phyloP scores from a whole-genome alignment of 2,329 filamentous ascomycete species.

The Pseudogymnoascus sp. region DNA sequence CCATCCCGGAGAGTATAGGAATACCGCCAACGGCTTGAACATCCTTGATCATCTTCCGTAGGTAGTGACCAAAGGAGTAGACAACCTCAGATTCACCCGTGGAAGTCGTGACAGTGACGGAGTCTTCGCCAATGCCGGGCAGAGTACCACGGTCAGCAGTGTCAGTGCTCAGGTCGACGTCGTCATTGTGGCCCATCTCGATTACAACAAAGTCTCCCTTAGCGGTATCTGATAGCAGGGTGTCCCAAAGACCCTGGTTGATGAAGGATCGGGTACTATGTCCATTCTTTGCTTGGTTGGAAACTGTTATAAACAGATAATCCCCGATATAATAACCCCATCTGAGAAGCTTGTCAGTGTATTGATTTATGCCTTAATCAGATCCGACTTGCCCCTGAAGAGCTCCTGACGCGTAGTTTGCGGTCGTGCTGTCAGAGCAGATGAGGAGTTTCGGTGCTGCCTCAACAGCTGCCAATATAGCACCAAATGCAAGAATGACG shows the following conservation, averaged over 20 bases:
- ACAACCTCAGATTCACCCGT: constrained; percentile 18
- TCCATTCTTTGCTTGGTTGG: neutral
- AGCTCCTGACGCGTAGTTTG: neutral
- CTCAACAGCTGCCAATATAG: neutral
- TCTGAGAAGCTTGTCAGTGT: neutral
- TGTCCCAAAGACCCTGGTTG: neutral
- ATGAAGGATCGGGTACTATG: neutral
- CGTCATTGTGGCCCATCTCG: constrained; percentile 26
- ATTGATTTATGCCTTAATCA: neutral
- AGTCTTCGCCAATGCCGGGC: constrained; percentile 21
- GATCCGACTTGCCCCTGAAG: neutral
- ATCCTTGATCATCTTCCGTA: constrained; percentile 25
- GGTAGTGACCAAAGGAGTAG: constrained; percentile 24
- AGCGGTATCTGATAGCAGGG: constrained; percentile 13
- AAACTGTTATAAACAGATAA: neutral
- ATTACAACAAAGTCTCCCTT: constrained; percentile 21
- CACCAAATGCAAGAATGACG: neutral
- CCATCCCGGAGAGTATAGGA: constrained; percentile 24
- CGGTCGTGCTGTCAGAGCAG: neutral
- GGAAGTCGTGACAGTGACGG: constrained; percentile 17
- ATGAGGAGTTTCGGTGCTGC: neutral
- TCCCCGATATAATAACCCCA: neutral
- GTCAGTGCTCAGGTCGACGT: constrained; percentile 18
- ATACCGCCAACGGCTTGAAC: constrained; percentile 17
- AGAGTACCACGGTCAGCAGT: constrained; percentile 20